Conservation (phyloP, 2,329 filamentous ascomycete species). For the Diaporthe velutina region DNA sequence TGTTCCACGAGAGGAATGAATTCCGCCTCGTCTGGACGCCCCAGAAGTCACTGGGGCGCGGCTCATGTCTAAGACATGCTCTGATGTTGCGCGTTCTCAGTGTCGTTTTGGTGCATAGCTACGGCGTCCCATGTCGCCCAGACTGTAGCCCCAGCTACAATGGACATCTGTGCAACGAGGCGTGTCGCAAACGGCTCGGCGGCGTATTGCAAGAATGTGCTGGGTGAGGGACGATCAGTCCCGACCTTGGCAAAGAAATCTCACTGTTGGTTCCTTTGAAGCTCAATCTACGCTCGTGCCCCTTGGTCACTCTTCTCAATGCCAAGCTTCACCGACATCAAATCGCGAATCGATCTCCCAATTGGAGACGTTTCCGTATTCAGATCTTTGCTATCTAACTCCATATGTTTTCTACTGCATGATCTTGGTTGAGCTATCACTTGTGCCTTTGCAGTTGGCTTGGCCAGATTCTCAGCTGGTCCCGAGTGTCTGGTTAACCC, state of each 20-base stretch:
- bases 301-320: neutral
- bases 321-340: neutral
- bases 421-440: neutral
- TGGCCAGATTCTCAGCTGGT: slow-evolving; percentile 10
- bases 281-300: too few species aligned
- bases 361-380: neutral
- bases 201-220: neutral
- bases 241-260: neutral
- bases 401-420: neutral
- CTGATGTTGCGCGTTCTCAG: neutral
- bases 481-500: slow-evolving; percentile 27
- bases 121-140: neutral
- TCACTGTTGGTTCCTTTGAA: too few species aligned
- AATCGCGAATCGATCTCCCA: neutral
- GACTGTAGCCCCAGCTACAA: neutral
- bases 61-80: neutral
- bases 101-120: neutral
- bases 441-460: neutral
- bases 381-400: neutral
- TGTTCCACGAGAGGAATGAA: neutral
- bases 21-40: slow-evolving; percentile 12
- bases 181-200: neutral
- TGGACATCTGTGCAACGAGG: neutral
- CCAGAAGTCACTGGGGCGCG: neutral
- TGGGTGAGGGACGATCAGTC: neutral